Percentiles rank a stretch among this genome's conserved stretches.
phyloP scores from a whole-genome alignment of 768 basidiomycete species.

The Favolaschia claudopus region DNA sequence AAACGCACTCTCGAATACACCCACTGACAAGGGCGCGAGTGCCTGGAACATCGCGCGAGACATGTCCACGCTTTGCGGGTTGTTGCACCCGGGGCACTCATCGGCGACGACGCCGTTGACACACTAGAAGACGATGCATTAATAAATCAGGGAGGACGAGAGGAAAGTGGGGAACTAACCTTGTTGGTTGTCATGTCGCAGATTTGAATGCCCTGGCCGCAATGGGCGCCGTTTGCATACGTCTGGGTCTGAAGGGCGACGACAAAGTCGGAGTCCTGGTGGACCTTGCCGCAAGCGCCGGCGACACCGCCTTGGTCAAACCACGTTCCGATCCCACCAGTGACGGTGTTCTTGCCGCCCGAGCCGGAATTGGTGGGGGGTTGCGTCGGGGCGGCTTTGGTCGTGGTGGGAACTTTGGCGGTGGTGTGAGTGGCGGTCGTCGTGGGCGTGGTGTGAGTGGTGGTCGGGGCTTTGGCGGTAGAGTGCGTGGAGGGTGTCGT shows the following conservation, averaged over 20 bases:
- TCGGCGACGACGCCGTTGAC: conserved; percentile 76
- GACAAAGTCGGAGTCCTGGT: conserved; percentile 45
- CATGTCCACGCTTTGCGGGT: conserved; percentile 18
- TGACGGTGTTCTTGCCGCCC: conserved; percentile 30
- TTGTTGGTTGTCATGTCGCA: conserved; percentile 67
- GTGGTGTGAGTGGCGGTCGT: conserved; percentile 22
- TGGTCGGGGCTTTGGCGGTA: conserved; percentile 23
- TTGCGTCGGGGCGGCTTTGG: conserved; percentile 20
- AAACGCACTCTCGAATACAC: conserved; percentile 16
- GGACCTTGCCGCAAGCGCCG: conserved; percentile 77
- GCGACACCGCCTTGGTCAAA: conserved; percentile 76
- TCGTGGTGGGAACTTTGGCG: conserved; percentile 1
- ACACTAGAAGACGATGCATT: conserved; percentile 35
- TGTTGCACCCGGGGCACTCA: conserved; percentile 74
- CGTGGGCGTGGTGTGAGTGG: conserved; percentile 6
- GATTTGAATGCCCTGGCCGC: conserved; percentile 71
- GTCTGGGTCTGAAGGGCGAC: conserved; percentile 57
- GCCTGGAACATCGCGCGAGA: conserved; percentile 6
- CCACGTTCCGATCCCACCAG: conserved; percentile 64
- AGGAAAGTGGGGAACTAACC: conserved; percentile 30
- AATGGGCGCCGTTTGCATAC: conserved; percentile 58
- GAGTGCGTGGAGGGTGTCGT: conserved; percentile 27
- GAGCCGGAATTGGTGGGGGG: conserved; percentile 20
- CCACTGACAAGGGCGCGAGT: conserved; percentile 11
- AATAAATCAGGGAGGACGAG: not conserved